These are phyloP conservation scores for Exophiala aquamarina DNA, from an alignment of 2,329 filamentous ascomycete species.

Conservation along the genomic window DNA sequence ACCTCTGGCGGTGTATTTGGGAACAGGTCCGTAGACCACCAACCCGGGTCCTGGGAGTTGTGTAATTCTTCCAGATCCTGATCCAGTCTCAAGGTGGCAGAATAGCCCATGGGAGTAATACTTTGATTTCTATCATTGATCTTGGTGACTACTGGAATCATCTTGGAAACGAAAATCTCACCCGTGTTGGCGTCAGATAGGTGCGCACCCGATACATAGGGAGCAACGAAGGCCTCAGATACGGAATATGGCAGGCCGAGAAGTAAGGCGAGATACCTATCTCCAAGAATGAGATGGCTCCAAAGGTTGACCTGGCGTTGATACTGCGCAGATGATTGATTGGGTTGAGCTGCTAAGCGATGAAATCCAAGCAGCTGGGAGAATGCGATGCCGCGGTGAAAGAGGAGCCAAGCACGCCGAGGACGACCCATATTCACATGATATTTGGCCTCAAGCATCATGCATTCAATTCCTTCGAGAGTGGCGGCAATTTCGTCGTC, in stretches of 20 bases:
- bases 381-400: conserved; percentile 52
- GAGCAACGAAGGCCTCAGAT: conserved; percentile 32
- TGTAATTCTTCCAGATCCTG: conserved; percentile 39
- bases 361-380: conserved; percentile 54
- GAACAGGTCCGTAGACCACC: conserved; percentile 31
- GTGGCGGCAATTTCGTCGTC: conserved; percentile 53
- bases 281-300: conserved; percentile 42
- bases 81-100: conserved; percentile 42
- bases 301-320: conserved; percentile 39
- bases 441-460: conserved; percentile 52
- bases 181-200: conserved; percentile 14
- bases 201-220: conserved; percentile 31
- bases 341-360: conserved; percentile 32
- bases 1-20: conserved; percentile 29
- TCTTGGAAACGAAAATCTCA: conserved; percentile 34
- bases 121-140: conserved; percentile 45
- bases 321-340: conserved; percentile 29
- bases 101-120: conserved; percentile 36
- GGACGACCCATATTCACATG: conserved; percentile 58
- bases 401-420: conserved; percentile 54
- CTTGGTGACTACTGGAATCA: conserved; percentile 38
- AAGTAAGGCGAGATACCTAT: conserved; percentile 54
- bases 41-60: conserved; percentile 32
- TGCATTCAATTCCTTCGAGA: conserved; percentile 54
- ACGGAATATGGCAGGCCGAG: conserved; percentile 53